Conservation (phyloP, 116 monocot genomes). For the Cymodocea nodosa region DNA sequence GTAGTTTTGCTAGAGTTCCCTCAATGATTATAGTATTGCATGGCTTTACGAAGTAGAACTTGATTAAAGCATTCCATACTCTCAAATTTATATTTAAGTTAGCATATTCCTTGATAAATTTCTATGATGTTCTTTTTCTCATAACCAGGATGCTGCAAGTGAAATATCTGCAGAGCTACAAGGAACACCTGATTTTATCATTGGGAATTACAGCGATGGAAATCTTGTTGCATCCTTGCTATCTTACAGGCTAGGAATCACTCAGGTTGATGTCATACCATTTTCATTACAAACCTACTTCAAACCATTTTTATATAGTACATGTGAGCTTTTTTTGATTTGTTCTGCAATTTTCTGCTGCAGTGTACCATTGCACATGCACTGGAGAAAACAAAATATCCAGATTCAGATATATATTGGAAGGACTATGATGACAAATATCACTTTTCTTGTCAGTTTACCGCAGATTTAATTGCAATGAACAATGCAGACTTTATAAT, state of each 20-base stretch:
- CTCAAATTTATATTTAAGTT: background rate
- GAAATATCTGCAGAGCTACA: slow-evolving; percentile 83
- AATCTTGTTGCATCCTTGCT: slow-evolving; percentile 86
- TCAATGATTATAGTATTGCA: background rate
- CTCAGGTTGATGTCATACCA: slow-evolving; percentile 38
- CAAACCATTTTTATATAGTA: background rate
- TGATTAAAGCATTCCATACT: background rate
- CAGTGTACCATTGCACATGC: slow-evolving; percentile 97
- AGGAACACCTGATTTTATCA: slow-evolving; percentile 74
- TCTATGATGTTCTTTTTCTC: background rate
- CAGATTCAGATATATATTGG: slow-evolving; percentile 95
- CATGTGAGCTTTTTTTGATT: background rate
- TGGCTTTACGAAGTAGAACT: background rate
- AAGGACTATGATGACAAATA: slow-evolving; percentile 74
- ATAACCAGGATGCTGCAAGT: slow-evolving; percentile 46
- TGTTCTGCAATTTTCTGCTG: background rate
- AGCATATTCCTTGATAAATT: background rate
- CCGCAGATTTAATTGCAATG: slow-evolving; percentile 91
- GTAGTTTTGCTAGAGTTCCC: background rate
- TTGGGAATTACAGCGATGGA: slow-evolving; percentile 94
- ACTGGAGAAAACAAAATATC: slow-evolving; percentile 97
- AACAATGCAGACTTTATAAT: slow-evolving; percentile 95
- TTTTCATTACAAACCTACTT: background rate
- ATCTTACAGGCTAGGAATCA: slow-evolving; percentile 64
- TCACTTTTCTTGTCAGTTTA: slow-evolving; percentile 96